Conservation (phyloP, 208 protist species). For the Acanthamoeba royreba region DNA sequence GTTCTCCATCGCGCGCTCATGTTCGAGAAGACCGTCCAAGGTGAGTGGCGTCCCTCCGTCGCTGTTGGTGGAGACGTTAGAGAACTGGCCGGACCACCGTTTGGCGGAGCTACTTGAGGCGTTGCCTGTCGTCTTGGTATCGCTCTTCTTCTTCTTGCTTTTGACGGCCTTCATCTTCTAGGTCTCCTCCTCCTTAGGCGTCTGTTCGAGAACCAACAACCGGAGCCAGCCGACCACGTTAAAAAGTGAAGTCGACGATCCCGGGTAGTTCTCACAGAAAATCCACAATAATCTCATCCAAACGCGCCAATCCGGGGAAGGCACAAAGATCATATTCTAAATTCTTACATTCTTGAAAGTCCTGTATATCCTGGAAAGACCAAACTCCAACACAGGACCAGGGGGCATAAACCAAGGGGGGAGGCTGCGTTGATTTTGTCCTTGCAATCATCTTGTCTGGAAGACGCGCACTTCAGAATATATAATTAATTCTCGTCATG, state of each 20-base stretch:
- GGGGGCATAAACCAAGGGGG: too few species aligned
- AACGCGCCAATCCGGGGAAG: too few species aligned
- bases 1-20: slow-evolving; percentile 14
- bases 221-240: too few species aligned
- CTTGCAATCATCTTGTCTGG: background rate
- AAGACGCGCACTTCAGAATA: background rate
- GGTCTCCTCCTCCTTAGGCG: background rate
- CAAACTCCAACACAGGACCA: too few species aligned
- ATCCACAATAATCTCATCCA: too few species aligned
- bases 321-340: too few species aligned
- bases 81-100: slow-evolving; percentile 26
- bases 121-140: background rate
- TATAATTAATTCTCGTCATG: background rate
- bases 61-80: background rate
- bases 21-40: background rate
- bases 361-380: too few species aligned
- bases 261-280: too few species aligned
- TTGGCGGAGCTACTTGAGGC: background rate
- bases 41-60: background rate
- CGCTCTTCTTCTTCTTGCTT: background rate
- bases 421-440: background rate
- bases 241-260: too few species aligned
- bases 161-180: background rate
- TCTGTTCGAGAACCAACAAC: background rate
- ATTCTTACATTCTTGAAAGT: too few species aligned